phyloP scores from a whole-genome alignment of 176 grass and related monocot genomes.

The Triticum turgidum region DNA sequence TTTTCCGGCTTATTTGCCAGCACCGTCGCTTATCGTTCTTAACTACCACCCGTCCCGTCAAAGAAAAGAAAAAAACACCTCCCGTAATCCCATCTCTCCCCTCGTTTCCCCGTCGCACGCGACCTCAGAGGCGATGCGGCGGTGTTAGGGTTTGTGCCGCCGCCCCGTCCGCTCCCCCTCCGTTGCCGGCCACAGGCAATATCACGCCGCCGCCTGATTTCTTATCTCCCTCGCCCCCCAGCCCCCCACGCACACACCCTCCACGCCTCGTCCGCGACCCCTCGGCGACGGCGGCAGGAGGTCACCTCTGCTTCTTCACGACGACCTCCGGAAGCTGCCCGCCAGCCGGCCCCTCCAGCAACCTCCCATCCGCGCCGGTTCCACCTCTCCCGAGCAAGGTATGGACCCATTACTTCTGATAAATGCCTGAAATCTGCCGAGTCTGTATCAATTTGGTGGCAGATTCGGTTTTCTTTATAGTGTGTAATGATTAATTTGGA shows the following conservation, averaged over 20 bases:
- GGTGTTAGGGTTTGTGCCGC: neutral
- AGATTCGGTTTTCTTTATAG: neutral
- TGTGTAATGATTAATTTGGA: neutral
- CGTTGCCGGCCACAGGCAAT: neutral
- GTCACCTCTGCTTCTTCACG: neutral
- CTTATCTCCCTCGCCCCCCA: too few species aligned
- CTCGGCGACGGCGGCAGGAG: neutral
- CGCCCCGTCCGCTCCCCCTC: neutral
- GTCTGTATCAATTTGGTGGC: neutral
- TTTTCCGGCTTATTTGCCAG: too few species aligned
- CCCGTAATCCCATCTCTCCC: neutral
- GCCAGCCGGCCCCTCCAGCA: neutral
- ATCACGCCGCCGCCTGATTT: neutral
- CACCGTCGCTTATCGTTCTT: too few species aligned
- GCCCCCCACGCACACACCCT: neutral
- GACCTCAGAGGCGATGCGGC: neutral
- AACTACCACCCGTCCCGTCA: too few species aligned
- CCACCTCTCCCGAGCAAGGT: neutral
- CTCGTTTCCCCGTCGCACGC: neutral
- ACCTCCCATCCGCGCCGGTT: neutral
- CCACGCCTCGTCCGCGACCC: neutral
- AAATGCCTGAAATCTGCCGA: neutral
- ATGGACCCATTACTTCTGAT: neutral
- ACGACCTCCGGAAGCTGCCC: neutral
- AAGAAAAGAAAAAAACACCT: neutral